Base-by-base conservation (phyloP, 192 early-diverging fungal genomes). In the Chytriomyces hyalinus region DNA sequence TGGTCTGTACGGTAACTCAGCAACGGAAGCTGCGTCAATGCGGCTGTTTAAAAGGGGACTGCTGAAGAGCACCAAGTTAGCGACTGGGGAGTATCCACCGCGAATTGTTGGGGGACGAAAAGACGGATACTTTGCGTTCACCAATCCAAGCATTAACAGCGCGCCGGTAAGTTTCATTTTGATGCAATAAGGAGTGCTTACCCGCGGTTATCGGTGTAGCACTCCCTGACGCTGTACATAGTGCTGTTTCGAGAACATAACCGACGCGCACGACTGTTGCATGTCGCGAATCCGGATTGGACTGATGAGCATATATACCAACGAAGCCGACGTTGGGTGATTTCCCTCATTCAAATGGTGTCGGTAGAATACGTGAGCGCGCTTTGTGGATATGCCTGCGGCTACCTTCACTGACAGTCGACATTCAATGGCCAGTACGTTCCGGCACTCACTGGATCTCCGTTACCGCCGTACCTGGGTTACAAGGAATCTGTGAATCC, bases 221-320 rank as follows among this genome's bases (percentile, higher is more conserved):
- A 75, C 59, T 62, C 75, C 26, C 43, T 62, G 57, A 64, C 70
- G 28, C 46, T 36, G 13, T 77, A 70, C 57, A 64, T 78, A 22
- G 68, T 73, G 8, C 65, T 74, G 9, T 50, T 79, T 63, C 83
- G 84, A 65, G 84, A 85, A 51, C 84, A 85, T 68, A 85, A 85
- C 46, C 63, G 84, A n/a, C 73, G 78, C 22, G 84, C 84, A 8
- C 26, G 78, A 20, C 57, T 79, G 13, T 44, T 85, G 10, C 15
- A 43, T 17, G 60, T 68, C n/a, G 45, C 50, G 8, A 51, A 84
- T 67, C 80, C 84, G n/a, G 43, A 51, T 6, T 84, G 77, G 80
- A 72, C 51, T 26, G 78, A 79, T 59, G 84, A 84, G 36, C 48
- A 77, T 49, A 49, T 85, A n/a, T 85, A 80, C 51, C 73, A 84